Evolutionary conservation across 306 rosid species (phyloP).

Genomic region (Phaseolus lunatus): DNA sequence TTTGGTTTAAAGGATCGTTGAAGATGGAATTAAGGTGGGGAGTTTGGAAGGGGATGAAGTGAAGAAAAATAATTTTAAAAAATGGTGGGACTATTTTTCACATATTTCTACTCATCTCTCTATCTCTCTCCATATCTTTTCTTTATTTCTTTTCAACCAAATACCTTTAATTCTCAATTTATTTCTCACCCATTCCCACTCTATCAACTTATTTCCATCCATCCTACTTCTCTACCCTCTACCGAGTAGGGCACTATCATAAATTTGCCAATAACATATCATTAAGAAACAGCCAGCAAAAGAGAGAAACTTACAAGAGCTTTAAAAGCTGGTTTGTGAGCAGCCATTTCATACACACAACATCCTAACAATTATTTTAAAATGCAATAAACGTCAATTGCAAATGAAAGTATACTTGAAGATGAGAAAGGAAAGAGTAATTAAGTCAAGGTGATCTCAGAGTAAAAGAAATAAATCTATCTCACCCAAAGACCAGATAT

Average conservation of each 20-base stretch:
- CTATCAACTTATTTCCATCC: no score
- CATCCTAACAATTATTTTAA: constrained; percentile 68
- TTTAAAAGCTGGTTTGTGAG: constrained; percentile 88
- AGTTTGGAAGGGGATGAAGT: no score
- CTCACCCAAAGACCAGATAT: constrained; percentile 97
- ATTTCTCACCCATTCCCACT: no score
- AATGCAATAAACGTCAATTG: constrained; percentile 16
- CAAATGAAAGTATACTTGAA: constrained; percentile 8
- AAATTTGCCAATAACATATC: not conserved
- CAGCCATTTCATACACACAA: constrained; percentile 91
- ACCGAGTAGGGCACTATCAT: not conserved
- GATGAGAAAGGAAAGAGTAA: constrained; percentile 21
- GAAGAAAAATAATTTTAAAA: no score
- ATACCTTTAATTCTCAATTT: no score
- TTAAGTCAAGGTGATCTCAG: not conserved
- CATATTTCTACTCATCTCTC: no score
- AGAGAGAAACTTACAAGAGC: constrained; percentile 79
- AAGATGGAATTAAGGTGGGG: no score
- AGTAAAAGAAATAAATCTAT: constrained; percentile 12
- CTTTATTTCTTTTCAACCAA: no score
- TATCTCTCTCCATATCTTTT: no score
- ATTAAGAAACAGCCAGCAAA: not conserved
- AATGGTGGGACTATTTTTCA: no score
- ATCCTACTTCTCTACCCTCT: no score
- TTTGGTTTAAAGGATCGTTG: no score